Percentiles rank a stretch among this genome's conserved stretches.
These are phyloP conservation scores for Aspergillus cejpii DNA, from an alignment of 2,329 filamentous ascomycete species.

Conservation along the genomic window DNA sequence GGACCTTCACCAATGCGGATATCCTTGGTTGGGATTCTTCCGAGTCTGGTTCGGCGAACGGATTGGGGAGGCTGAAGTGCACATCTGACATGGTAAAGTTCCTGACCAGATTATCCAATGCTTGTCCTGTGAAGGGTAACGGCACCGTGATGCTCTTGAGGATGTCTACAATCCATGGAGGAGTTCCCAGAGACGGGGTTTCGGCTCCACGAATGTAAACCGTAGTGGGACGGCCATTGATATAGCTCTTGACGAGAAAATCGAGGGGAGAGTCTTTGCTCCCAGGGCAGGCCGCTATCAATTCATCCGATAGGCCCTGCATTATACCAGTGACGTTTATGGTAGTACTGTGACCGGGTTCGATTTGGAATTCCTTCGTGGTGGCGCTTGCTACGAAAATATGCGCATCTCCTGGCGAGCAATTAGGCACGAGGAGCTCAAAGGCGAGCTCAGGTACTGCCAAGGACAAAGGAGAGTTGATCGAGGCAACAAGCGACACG, in stretches of 20 bases:
- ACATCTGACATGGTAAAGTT: conserved; percentile 83
- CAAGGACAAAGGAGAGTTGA: conserved; percentile 71
- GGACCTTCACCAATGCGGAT: conserved; percentile 73
- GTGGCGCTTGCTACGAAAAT: conserved; percentile 72
- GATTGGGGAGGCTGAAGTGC: conserved; percentile 76
- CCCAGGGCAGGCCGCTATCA: conserved; percentile 68
- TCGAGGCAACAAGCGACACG: conserved; percentile 63
- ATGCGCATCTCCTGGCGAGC: conserved; percentile 60
- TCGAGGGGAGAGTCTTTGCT: conserved; percentile 78
- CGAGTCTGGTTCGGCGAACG: conserved; percentile 66
- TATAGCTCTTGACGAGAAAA: conserved; percentile 68
- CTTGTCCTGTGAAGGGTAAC: conserved; percentile 72
- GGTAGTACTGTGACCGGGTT: conserved; percentile 60
- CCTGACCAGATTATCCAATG: conserved; percentile 74
- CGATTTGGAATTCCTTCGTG: conserved; percentile 60
- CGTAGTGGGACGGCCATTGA: conserved; percentile 69
- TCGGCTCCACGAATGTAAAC: conserved; percentile 77
- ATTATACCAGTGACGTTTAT: conserved; percentile 67
- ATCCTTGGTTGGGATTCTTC: conserved; percentile 70
- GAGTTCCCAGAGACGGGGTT: conserved; percentile 59
- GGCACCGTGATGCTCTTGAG: conserved; percentile 76
- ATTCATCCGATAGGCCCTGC: conserved; percentile 62
- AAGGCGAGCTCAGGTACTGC: conserved; percentile 74
- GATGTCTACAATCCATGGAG: conserved; percentile 74
- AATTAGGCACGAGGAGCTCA: conserved; percentile 77